Evolutionary conservation across 371 early-diverging fungal species (phyloP).

Genomic region (Mucor circinelloides): DNA sequence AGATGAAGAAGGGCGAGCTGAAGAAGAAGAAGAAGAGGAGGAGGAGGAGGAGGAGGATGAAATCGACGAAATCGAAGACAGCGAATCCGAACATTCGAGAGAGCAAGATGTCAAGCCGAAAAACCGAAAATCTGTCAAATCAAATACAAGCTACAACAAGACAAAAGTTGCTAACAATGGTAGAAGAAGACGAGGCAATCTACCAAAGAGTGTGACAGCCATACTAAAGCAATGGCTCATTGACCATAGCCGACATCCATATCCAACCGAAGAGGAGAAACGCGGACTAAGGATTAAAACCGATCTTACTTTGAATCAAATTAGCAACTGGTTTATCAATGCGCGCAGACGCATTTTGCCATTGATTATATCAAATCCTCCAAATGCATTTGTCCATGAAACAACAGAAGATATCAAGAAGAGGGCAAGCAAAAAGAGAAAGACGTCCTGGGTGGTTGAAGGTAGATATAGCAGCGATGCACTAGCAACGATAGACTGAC

Average conservation of each 20-base stretch:
- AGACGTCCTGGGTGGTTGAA: background rate
- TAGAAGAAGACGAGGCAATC: constrained; percentile 47
- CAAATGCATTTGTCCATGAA: background rate
- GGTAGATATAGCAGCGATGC: background rate
- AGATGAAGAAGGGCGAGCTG: background rate
- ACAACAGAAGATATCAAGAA: background rate
- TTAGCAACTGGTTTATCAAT: constrained; percentile 86
- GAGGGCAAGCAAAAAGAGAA: constrained; percentile 3
- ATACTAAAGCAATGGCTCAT: constrained; percentile 68
- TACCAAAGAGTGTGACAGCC: constrained; percentile 56
- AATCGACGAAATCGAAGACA: constrained; percentile 3
- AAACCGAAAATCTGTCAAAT: background rate
- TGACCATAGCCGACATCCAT: constrained; percentile 71
- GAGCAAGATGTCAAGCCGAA: background rate
- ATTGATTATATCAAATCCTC: constrained; percentile 20
- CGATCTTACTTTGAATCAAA: constrained; percentile 66
- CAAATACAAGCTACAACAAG: background rate
- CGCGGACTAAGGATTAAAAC: constrained; percentile 54
- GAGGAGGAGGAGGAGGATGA: background rate
- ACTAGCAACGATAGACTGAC: background rate
- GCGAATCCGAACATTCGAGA: background rate
- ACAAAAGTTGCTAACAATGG: background rate
- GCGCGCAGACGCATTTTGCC: constrained; percentile 64
- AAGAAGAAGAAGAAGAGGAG: background rate
- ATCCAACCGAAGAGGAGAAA: constrained; percentile 77